Evolutionary conservation across 805 yeast species (phyloP).

Genomic region (Scheffersomyces stipitis): DNA sequence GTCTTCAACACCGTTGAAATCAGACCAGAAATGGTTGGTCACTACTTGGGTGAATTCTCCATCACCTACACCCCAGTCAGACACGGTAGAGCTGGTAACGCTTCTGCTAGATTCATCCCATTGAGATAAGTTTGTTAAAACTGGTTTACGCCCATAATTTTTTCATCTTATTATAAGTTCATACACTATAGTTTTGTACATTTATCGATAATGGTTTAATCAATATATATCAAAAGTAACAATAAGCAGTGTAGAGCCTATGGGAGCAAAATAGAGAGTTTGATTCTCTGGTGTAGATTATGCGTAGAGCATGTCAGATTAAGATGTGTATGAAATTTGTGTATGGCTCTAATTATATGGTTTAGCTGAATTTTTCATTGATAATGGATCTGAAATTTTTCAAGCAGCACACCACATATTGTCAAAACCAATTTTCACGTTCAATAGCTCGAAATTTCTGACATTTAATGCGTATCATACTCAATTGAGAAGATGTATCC

Average conservation of each 20-base stretch:
- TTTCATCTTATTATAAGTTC: neutral
- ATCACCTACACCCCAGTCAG: conserved; percentile 99
- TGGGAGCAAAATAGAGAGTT: too few relatives aligned
- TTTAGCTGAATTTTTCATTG: too few relatives aligned
- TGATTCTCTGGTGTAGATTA: too few relatives aligned
- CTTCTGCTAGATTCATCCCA: conserved; percentile 77
- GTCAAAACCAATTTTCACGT: too few relatives aligned
- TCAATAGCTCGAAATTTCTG: too few relatives aligned
- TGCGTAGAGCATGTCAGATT: too few relatives aligned
- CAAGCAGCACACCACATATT: too few relatives aligned
- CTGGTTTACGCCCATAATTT: neutral
- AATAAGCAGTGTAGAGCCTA: neutral
- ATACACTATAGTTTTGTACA: conserved; percentile 5
- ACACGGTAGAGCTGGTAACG: conserved; percentile 98
- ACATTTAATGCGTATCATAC: too few relatives aligned
- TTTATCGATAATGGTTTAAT: conserved; percentile 10
- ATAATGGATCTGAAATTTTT: too few relatives aligned
- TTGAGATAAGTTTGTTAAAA: neutral
- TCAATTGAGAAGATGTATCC: too few relatives aligned
- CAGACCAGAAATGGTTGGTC: conserved; percentile 99
- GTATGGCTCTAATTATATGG: too few relatives aligned
- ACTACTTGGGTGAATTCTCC: conserved; percentile 99
- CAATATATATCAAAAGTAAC: neutral
- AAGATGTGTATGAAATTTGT: too few relatives aligned
- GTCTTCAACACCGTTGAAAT: conserved; percentile 98